Base-by-base conservation (phyloP, 2,329 filamentous ascomycete species). In the Bipolaris oryzae region DNA sequence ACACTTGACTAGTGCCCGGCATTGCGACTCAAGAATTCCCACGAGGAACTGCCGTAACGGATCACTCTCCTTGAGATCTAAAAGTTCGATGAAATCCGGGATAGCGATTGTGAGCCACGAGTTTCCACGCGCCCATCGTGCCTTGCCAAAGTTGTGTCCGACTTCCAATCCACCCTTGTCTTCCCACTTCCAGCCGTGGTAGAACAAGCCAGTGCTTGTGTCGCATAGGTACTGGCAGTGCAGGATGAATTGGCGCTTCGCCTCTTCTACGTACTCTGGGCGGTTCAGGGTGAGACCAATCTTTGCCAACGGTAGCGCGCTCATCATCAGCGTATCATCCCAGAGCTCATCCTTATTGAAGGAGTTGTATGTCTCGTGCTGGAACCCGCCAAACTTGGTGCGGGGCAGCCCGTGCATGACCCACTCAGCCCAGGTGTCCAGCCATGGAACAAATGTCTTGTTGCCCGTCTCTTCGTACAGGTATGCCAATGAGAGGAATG, bases 281-380 rank as follows among this genome's bases (percentile, higher is more conserved):
- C 89, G 80, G 58, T 84, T 80, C 2, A 94, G 82, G 3, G 92
- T 79, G 53, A 87, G 82, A 0, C 90, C 90, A 58, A 92, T 92
- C 78, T 93, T 93, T 16, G 89, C 89, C 16, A 93, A 80, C 1
- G 90, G 90, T 76, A 93, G 78, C 5, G 92, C 90, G 0, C 89
- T 92, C 90, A 94, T 94, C 90, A 94, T 93, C 42, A 94, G 81
- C 5, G 90, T 94, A 72, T 94, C 90, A 64, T 92, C 90, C 90
- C 90, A 94, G 20, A 93, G 81, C 78, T 93, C 88, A 72, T 91
- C 83, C 60, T 87, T 81, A 74, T 94, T 92, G 61, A 84, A 82
- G 2, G 85, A 83, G 31, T 88, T 76, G 66, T 92, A 92, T 0
- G 90, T 93, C 58, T 89, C 85, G 75, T 90, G 89, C 74, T 92